Evolutionary conservation across 805 yeast genomes (phyloP).

Genomic region (Nakazawaea peltata): DNA sequence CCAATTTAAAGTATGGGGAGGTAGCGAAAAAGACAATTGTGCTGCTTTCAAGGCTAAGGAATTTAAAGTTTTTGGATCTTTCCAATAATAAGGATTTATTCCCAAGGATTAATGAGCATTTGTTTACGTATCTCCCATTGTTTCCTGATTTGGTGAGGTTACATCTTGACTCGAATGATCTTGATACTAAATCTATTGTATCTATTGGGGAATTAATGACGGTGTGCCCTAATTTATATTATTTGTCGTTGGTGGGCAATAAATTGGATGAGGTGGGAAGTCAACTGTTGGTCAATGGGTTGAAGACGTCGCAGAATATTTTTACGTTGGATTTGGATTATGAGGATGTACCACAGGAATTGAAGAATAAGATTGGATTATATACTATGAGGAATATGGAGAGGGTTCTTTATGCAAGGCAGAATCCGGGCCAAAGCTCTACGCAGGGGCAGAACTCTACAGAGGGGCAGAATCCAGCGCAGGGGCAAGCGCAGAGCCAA

Average conservation of each 20-base stretch:
- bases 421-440: no score
- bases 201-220: conserved; percentile 62
- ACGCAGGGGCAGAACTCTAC: no score
- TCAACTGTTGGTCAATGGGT: conserved; percentile 60
- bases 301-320: conserved; percentile 57
- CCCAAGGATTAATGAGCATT: conserved; percentile 48
- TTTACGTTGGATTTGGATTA: conserved; percentile 63
- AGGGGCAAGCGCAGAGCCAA: conserved; percentile 12
- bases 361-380: conserved; percentile 67
- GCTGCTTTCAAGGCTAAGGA: conserved; percentile 43
- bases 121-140: conserved; percentile 60
- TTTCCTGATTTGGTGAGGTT: conserved; percentile 57
- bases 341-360: conserved; percentile 48
- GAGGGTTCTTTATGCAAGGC: conserved; percentile 32
- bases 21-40: conserved; percentile 42
- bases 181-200: conserved; percentile 47
- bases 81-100: conserved; percentile 63
- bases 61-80: conserved; percentile 65
- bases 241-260: conserved; percentile 64
- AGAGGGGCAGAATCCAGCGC: background rate
- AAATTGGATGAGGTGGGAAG: conserved; percentile 50
- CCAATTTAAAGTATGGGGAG: conserved; percentile 46
- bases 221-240: conserved; percentile 56
- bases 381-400: conserved; percentile 83
- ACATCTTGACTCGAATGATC: conserved; percentile 63